Conservation (phyloP, 192 early-diverging fungal genomes). For the Backusella tarrabulga region DNA sequence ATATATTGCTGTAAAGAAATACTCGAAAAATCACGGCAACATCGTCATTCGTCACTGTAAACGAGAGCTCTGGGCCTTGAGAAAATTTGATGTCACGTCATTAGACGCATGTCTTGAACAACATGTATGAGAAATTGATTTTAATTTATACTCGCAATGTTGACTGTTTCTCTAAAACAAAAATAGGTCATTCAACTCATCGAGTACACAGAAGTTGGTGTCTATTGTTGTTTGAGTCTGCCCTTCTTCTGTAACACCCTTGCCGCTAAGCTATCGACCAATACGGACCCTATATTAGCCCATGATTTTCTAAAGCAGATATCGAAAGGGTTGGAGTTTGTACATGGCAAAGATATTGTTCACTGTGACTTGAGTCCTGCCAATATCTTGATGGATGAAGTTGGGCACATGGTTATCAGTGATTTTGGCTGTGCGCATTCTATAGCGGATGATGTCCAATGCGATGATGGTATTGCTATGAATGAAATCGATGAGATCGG, state of each 20-base stretch:
- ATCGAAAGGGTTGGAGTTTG: background rate
- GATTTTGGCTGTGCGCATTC: slow-evolving; percentile 22
- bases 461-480: background rate
- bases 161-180: background rate
- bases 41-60: slow-evolving; percentile 1
- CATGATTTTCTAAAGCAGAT: background rate
- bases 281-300: background rate
- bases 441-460: background rate
- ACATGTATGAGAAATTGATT: background rate
- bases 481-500: slow-evolving; percentile 10
- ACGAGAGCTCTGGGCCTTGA: slow-evolving; percentile 11
- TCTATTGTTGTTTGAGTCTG: background rate
- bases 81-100: background rate
- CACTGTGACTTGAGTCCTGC: slow-evolving; percentile 17
- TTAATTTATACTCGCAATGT: background rate
- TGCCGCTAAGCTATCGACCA: background rate
- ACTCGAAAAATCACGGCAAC: slow-evolving; percentile 10
- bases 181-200: slow-evolving; percentile 11
- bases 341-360: slow-evolving; percentile 11
- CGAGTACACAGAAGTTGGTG: background rate
- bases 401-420: background rate
- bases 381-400: slow-evolving; percentile 10
- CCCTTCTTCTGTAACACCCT: slow-evolving; percentile 4
- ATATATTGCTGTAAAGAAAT: slow-evolving; percentile 9
- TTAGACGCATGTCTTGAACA: background rate